Evolutionary conservation across 768 basidiomycete species (phyloP).

Genomic region (Trametes villosa): DNA sequence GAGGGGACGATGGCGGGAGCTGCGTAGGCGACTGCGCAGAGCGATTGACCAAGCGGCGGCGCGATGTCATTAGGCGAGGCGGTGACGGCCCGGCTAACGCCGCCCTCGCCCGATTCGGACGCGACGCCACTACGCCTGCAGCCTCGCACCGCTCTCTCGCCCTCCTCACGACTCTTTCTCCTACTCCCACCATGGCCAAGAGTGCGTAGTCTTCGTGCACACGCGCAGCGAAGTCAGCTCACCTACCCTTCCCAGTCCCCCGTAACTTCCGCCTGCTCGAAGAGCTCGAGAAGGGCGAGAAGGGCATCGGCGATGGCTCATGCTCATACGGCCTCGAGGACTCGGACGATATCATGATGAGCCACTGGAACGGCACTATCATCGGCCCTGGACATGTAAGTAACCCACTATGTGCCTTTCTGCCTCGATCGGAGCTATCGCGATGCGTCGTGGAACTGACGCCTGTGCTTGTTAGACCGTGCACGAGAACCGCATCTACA

Average conservation of each 20-base stretch:
- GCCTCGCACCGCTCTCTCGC: not conserved
- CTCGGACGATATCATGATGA: conserved; percentile 96
- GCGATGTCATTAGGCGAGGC: conserved; percentile 10
- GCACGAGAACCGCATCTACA: conserved; percentile 99
- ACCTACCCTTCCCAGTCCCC: conserved; percentile 63
- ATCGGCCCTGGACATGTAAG: conserved; percentile 96
- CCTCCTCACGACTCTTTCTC: conserved; percentile 4
- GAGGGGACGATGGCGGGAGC: conserved; percentile 11
- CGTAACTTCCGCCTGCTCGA: conserved; percentile 96
- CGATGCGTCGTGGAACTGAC: conserved; percentile 17
- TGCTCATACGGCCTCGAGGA: conserved; percentile 98
- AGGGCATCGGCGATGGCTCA: conserved; percentile 97
- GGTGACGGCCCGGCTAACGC: conserved; percentile 22
- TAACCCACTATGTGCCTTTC: not conserved
- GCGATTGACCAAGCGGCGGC: not conserved
- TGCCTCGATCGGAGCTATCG: conserved; percentile 19
- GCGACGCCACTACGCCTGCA: conserved; percentile 16
- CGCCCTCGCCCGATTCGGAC: conserved; percentile 18
- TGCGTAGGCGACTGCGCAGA: conserved; percentile 23
- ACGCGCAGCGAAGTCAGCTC: conserved; percentile 1
- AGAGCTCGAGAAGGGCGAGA: conserved; percentile 99
- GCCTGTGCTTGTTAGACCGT: conserved; percentile 65
- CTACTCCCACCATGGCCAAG: conserved; percentile 38
- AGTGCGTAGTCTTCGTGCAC: not conserved
- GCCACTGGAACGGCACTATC: conserved; percentile 98